Base-by-base conservation (phyloP, 2,329 filamentous ascomycete genomes). In the Cladosporium austrohemisphaericum region DNA sequence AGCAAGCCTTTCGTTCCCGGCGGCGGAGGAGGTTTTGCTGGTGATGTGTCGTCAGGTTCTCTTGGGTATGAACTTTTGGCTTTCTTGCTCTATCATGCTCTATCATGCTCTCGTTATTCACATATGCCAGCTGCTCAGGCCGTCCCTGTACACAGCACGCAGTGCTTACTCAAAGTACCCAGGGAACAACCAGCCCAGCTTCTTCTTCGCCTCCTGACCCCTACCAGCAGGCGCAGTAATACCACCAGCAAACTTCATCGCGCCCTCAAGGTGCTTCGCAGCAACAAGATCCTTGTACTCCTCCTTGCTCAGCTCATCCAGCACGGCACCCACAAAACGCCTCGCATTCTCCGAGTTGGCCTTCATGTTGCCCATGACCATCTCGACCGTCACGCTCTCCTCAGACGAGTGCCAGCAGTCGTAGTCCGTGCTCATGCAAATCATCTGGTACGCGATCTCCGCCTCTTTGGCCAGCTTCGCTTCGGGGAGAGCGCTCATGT, bases 381-480 rank as follows among this genome's bases (percentile, higher is more conserved):
- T 95, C 69, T 91, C 88, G 18, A 98, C 93, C 54, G 90, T 91
- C 55, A 98, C 93, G 36, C 80, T 75, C 57, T 87, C 88, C 51
- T 83, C 86, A 41, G 79, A 80, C 16, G 80, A 83, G 66, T 91
- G 86, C 93, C 93, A 98, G 81, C 92, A 97, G 76, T 98, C 93
- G 70, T 98, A 98, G 75, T 98, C 93, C 22, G 93, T 98, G 26
- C 89, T 88, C 93, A 98, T 98, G 77, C 92, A 95, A 64, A 98
- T 95, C 81, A 96, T 94, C 75, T 95, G 90, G 71, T 97, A 97
- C 28, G 86, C 86, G 60, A 98, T 86, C 76, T 98, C 93, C 19
- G 93, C 93, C 75, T 98, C 93, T 47, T 88, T 84, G 8, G 93
- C 93, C 16, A 98, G 83, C 77, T 98, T 98, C 41, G 92, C 87